Evolutionary conservation across 371 early-diverging fungal genomes (phyloP), one percentile per base, ranked within the genome.

Genomic region (Mucor indicus): DNA sequence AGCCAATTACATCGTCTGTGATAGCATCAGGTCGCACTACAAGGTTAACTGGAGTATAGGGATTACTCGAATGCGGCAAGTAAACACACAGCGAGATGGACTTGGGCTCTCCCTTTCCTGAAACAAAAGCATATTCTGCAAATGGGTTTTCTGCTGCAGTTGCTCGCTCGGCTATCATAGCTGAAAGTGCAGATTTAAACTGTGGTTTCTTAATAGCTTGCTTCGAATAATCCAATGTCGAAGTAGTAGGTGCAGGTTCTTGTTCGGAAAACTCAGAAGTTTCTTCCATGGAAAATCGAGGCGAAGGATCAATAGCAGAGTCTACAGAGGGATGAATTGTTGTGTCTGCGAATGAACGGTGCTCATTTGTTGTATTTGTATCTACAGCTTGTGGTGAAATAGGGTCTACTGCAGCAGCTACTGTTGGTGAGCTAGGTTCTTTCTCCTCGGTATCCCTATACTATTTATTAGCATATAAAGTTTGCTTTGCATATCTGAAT

Each of bases 1-100:
- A 92, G 0, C 96, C 96, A 65, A 96, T 92, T 1, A 88, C 89
- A 50, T 96, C 92, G 56, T 95, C 95, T 1, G 95, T 92, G 12
- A 87, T 84, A 9, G 94, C 93, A 33, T 88, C 87, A 0, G 84
- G 76, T 38, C 87, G 84, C 15, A 96, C 89, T 0, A 78, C 67
- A n/a, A 98, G 62, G 2, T 57, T 55, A 27, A 92, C 63, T 3
- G 91, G 89, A 13, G 73, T 72, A 40, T 60, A 61, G 2, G 81
- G 78, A 9, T 71, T 62, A 13, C 43, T 53, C 4, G 80, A 69
- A 48, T 67, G 64, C 0, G 87, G 83, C 13, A 90, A 53, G 56
- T 79, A 89, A 2, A 90, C 77, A 49, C 76, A 76, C n/a, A 90
- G 62, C 22, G 69, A 75, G 13, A 88, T 73, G 8, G 84, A 72